Conservation (phyloP, 306 rosid genomes). For the barrel medic (Medicago truncatula) region MtrunA17r5.0-ANR NC_053048.1:37577501-37578000, state of each 20-base stretch:
- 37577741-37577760: constrained; percentile 9
- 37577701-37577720: background rate
- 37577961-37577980: no score
- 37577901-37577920: no score
- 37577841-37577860: no score
- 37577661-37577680: background rate
- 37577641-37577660: background rate
- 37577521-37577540: background rate
- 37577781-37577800: background rate
- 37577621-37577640: background rate
- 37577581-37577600: no score
- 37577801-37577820: background rate
- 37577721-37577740: background rate
- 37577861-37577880: no score
- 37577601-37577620: no score
- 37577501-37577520: background rate
- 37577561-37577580: background rate
- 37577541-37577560: background rate
- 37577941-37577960: no score
- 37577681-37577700: background rate
- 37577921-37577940: no score
- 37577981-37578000: background rate
- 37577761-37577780: constrained; percentile 21
- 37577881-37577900: no score
- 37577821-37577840: no score